Evolutionary conservation across 164 flowering plant species (phyloP).

Genomic region (Stephania yunnanensis): DNA sequence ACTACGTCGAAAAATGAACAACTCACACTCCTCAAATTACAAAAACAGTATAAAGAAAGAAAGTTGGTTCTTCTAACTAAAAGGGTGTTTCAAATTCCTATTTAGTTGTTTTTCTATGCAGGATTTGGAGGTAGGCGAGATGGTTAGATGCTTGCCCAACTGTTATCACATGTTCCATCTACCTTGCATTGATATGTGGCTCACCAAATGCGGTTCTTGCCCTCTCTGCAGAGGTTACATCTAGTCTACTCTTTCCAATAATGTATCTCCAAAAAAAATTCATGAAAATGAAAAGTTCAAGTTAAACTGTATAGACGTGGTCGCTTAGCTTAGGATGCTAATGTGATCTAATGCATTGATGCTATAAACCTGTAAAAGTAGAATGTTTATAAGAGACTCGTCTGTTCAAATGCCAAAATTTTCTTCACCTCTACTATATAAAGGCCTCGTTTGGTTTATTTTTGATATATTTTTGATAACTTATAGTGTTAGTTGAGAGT

Average conservation of each 20-base stretch:
- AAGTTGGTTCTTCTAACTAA: no score
- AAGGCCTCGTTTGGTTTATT: no score
- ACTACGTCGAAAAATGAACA: no score
- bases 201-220: constrained; percentile 63
- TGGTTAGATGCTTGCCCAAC: constrained; percentile 69
- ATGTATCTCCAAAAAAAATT: constrained; percentile 15
- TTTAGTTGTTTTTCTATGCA: constrained; percentile 16
- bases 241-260: constrained; percentile 18
- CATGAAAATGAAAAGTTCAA: neutral
- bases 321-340: neutral
- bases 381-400: neutral
- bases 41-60: no score
- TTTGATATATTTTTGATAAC: no score
- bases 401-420: no score
- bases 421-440: no score
- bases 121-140: constrained; percentile 79
- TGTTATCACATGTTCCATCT: constrained; percentile 90
- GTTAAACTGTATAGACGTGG: neutral
- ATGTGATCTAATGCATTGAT: neutral
- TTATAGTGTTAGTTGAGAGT: no score
- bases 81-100: neutral
- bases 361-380: neutral
- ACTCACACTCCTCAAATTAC: no score
- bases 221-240: constrained; percentile 73
- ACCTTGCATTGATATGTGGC: constrained; percentile 80